Evolutionary conservation across 2,329 filamentous ascomycete genomes (phyloP).

Genomic region (Aspergillus sp.): DNA sequence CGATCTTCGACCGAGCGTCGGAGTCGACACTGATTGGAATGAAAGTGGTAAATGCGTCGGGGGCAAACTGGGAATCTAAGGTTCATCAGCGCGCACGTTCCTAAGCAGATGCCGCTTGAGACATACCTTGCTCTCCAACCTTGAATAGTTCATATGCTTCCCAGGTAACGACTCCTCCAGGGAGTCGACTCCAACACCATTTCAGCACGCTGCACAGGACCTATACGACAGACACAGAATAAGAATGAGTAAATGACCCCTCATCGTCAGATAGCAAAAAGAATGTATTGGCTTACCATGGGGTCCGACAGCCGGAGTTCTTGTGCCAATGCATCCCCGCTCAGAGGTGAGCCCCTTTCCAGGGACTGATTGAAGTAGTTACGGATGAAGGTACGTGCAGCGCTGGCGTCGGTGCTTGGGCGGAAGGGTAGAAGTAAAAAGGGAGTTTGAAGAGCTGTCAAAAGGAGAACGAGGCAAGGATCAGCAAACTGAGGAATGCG

Average conservation of each 20-base stretch:
- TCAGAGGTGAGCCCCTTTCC: constrained; percentile 58
- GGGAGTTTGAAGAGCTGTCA: constrained; percentile 77
- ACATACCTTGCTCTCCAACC: constrained; percentile 82
- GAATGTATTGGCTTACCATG: constrained; percentile 64
- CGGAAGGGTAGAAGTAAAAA: constrained; percentile 94
- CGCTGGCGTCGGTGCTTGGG: constrained; percentile 86
- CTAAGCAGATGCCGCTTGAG: neutral
- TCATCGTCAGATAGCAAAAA: neutral
- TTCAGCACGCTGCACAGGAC: constrained; percentile 92
- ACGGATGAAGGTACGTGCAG: constrained; percentile 86
- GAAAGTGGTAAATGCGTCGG: constrained; percentile 93
- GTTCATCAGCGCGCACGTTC: constrained; percentile 12
- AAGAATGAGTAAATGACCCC: constrained; percentile 8
- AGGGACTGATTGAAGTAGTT: constrained; percentile 79
- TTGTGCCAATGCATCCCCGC: constrained; percentile 72
- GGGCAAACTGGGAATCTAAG: constrained; percentile 83
- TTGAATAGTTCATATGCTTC: constrained; percentile 96
- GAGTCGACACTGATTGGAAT: constrained; percentile 92
- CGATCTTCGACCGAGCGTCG: constrained; percentile 79
- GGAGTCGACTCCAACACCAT: constrained; percentile 96
- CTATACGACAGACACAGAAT: constrained; percentile 47
- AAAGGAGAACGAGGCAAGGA: constrained; percentile 25
- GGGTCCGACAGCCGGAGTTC: constrained; percentile 92
- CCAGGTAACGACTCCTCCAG: constrained; percentile 92
- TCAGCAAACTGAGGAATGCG: constrained; percentile 35